phyloP scores from a whole-genome alignment of 2,329 filamentous ascomycete genomes.

The Trichoderma harzianum region DNA sequence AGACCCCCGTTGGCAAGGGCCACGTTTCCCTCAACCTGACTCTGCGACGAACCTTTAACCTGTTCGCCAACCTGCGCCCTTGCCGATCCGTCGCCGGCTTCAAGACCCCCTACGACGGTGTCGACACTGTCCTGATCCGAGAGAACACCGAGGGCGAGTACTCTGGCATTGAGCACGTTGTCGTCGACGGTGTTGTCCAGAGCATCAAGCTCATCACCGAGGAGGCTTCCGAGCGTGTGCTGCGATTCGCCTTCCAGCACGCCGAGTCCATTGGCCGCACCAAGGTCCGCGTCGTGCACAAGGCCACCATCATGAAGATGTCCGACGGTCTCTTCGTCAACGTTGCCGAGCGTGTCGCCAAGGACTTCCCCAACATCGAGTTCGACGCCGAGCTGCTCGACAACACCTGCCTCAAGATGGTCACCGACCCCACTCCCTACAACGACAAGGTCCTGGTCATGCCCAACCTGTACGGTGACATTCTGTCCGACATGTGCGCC shows the following conservation, averaged over 20 bases:
- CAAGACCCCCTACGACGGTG: slow-evolving; percentile 97
- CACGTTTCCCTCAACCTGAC: slow-evolving; percentile 99
- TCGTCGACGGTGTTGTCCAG: slow-evolving; percentile 96
- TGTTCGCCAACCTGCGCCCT: slow-evolving; percentile 97
- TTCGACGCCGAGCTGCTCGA: slow-evolving; percentile 98
- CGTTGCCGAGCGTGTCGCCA: slow-evolving; percentile 78
- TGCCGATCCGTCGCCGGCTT: slow-evolving; percentile 95
- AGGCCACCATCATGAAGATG: slow-evolving; percentile 99
- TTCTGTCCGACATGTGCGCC: slow-evolving; percentile 99
- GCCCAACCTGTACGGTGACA: slow-evolving; percentile 99
- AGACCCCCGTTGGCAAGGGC: slow-evolving; percentile 96
- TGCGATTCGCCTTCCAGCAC: slow-evolving; percentile 98
- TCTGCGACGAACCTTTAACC: slow-evolving; percentile 97
- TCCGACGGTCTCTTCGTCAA: slow-evolving; percentile 96
- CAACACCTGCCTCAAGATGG: slow-evolving; percentile 99
- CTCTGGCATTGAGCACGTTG: slow-evolving; percentile 97
- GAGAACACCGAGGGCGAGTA: slow-evolving; percentile 99
- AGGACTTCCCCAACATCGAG: slow-evolving; percentile 93
- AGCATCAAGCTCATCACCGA: slow-evolving; percentile 99
- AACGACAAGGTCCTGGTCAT: slow-evolving; percentile 98
- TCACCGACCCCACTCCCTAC: slow-evolving; percentile 92
- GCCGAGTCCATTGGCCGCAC: slow-evolving; percentile 88
- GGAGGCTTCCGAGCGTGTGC: slow-evolving; percentile 89
- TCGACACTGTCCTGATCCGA: slow-evolving; percentile 95
- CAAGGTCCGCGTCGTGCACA: slow-evolving; percentile 98